Conservation (phyloP, 805 yeast species). For the Saturnispora kantuleensis region DNA sequence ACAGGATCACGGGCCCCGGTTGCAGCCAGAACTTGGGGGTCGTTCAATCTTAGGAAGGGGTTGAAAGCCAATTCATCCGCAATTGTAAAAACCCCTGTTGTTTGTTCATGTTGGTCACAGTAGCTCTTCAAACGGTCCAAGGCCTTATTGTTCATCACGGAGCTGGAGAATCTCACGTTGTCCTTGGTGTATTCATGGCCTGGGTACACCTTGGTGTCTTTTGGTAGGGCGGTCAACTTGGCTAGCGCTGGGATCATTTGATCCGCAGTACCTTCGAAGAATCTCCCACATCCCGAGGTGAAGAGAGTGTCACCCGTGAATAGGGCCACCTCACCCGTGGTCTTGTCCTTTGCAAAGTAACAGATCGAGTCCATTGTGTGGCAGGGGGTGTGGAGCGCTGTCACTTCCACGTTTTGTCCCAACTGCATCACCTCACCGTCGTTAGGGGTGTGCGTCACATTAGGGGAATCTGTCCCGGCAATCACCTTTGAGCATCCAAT, state of each 20-base stretch:
- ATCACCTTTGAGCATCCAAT: conserved; percentile 52
- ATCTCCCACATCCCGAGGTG: conserved; percentile 92
- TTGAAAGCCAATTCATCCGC: conserved; percentile 73
- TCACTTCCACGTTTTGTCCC: conserved; percentile 55
- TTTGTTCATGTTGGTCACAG: conserved; percentile 46
- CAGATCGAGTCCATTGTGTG: conserved; percentile 97
- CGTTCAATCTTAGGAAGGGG: conserved; percentile 79
- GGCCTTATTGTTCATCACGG: conserved; percentile 34
- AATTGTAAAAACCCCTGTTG: conserved; percentile 83
- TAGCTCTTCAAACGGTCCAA: conserved; percentile 45
- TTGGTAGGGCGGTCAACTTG: conserved; percentile 50
- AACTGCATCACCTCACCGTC: conserved; percentile 52
- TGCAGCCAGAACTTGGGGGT: conserved; percentile 48
- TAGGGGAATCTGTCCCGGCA: conserved; percentile 77
- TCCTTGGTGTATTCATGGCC: conserved; percentile 94
- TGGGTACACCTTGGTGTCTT: conserved; percentile 68
- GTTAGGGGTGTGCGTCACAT: conserved; percentile 60
- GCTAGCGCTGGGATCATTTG: conserved; percentile 74
- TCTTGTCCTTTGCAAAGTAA: conserved; percentile 60
- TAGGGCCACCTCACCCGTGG: conserved; percentile 58
- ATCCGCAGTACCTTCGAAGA: conserved; percentile 80
- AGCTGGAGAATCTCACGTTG: conserved; percentile 71
- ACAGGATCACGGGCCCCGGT: conserved; percentile 42
- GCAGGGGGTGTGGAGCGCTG: conserved; percentile 92
- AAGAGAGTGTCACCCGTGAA: conserved; percentile 96